Base-by-base conservation (phyloP, 2,329 filamentous ascomycete genomes). In the Trematosphaeria pertusa region DNA sequence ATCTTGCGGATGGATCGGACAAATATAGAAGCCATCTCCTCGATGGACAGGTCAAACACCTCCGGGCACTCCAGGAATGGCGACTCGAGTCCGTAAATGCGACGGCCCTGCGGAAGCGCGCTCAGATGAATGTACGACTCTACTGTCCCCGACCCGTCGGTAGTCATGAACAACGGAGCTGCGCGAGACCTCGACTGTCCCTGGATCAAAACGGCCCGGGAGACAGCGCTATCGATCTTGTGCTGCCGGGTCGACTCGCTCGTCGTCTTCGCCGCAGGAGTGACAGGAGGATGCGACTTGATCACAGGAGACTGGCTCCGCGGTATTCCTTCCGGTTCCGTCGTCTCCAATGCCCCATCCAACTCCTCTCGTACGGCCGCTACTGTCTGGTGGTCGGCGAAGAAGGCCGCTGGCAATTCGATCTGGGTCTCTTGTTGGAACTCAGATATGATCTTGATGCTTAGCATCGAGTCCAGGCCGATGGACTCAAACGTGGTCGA, bases 331-430 rank as follows among this genome's bases (percentile, higher is more conserved):
- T 8, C 35, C 10, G 7, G 35, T n/a, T 17, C 35, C 8, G 35
- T 7, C 19, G 21, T 4, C 8, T 18, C n/a, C 10, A 21, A 21
- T 22, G 35, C 5, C 10, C 7, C 6, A 9, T 17, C 35, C 6
- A 37, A 21, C 15, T 18, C 35, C 22, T 24, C 21, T n/a, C 36
- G 26, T 39, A 53, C 24, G n/a, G 53, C 52, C 9, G 43, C 44
- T 17, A 58, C 36, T 9, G 54, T 56, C 6, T 48, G 54, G 43
- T 51, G 53, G 22, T 58, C 54, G 17, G 54, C 17, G 30, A 42
- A 42, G 30, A 42, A 42, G 28, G 14, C 18, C n/a, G 39, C 12
- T 3, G 28, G 17, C 19, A 42, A 22, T n/a, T 42, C 30, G n/a
- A 20, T 22, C 5, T 14, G 19, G 4, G 39, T 42, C 40, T 46